These are phyloP conservation scores for Boletus patriciae DNA, from an alignment of 768 basidiomycete genomes.

Conservation along the genomic window DNA sequence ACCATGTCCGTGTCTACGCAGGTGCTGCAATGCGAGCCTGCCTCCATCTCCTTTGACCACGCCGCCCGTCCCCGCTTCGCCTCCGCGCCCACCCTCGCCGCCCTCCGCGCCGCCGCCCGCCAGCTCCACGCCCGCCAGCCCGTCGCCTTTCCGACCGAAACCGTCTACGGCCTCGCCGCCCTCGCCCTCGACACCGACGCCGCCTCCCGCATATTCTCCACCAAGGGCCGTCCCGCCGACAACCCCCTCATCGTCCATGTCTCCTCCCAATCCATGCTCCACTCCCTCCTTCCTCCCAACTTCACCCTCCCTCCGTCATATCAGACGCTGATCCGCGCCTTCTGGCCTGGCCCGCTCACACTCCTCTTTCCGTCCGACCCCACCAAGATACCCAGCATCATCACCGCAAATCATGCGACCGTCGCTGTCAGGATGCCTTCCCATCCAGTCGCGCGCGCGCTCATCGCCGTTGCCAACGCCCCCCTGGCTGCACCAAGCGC, in stretches of 20 bases:
- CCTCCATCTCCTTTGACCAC: slow-evolving; percentile 55
- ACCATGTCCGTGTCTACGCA: slow-evolving; percentile 27
- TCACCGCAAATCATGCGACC: slow-evolving; percentile 77
- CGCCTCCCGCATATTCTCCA: slow-evolving; percentile 71
- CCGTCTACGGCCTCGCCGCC: slow-evolving; percentile 97
- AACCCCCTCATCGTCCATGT: slow-evolving; percentile 98
- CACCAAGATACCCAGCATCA: slow-evolving; percentile 60
- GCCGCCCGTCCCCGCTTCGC: slow-evolving; percentile 49
- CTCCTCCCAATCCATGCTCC: slow-evolving; percentile 81
- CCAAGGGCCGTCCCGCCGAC: slow-evolving; percentile 91
- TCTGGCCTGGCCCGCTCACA: slow-evolving; percentile 96
- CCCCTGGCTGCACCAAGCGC: slow-evolving; percentile 95
- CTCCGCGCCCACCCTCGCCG: slow-evolving; percentile 49
- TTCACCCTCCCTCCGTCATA: slow-evolving; percentile 68
- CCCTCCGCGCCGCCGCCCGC: slow-evolving; percentile 56
- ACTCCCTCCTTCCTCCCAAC: slow-evolving; percentile 62
- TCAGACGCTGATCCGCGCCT: slow-evolving; percentile 68
- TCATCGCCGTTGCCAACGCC: slow-evolving; percentile 70
- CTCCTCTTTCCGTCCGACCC: slow-evolving; percentile 82
- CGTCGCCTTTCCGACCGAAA: slow-evolving; percentile 95
- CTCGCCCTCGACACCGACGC: slow-evolving; percentile 68
- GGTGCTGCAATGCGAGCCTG: slow-evolving; percentile 62
- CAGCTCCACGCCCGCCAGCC: slow-evolving; percentile 48
- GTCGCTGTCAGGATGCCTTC: slow-evolving; percentile 94
- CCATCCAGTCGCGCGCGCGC: slow-evolving; percentile 87